Percentiles rank a stretch among this genome's conserved stretches.
phyloP scores from a whole-genome alignment of 2,329 filamentous ascomycete species.

The Fusarium redolens region DNA sequence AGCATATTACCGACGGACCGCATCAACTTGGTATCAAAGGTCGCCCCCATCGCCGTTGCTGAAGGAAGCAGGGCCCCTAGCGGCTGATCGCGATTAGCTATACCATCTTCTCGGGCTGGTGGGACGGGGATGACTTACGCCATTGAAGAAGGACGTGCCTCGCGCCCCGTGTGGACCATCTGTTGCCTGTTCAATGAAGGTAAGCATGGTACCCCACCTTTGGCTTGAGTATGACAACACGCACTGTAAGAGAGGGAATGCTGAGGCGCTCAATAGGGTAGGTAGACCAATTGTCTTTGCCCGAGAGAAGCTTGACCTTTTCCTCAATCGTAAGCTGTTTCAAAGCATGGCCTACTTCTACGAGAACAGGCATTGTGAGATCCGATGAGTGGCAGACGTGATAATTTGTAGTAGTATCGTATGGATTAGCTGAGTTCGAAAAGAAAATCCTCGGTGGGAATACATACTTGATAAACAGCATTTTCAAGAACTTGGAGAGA shows the following conservation, averaged over 20 bases:
- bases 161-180: constrained; percentile 35
- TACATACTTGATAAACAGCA: too few relatives aligned
- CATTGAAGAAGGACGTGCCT: constrained; percentile 24
- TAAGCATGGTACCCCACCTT: not conserved
- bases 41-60: constrained; percentile 40
- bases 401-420: too few relatives aligned
- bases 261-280: not conserved
- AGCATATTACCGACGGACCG: constrained; percentile 65
- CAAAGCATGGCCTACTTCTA: not conserved
- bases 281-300: constrained; percentile 13
- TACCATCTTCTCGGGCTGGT: too few relatives aligned
- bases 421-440: too few relatives aligned
- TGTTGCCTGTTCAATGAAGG: constrained; percentile 4
- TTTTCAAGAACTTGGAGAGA: too few relatives aligned
- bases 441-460: too few relatives aligned
- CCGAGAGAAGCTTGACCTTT: constrained; percentile 21
- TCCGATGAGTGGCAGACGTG: too few relatives aligned
- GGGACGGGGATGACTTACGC: constrained; percentile 39
- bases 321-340: constrained; percentile 15
- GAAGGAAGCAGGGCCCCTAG: not conserved
- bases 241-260: not conserved
- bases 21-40: constrained; percentile 69
- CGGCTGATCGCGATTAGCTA: not conserved
- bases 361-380: too few relatives aligned
- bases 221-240: not conserved